Base-by-base conservation (phyloP, 2,329 filamentous ascomycete species). In the Xylariaceae sp. region DNA sequence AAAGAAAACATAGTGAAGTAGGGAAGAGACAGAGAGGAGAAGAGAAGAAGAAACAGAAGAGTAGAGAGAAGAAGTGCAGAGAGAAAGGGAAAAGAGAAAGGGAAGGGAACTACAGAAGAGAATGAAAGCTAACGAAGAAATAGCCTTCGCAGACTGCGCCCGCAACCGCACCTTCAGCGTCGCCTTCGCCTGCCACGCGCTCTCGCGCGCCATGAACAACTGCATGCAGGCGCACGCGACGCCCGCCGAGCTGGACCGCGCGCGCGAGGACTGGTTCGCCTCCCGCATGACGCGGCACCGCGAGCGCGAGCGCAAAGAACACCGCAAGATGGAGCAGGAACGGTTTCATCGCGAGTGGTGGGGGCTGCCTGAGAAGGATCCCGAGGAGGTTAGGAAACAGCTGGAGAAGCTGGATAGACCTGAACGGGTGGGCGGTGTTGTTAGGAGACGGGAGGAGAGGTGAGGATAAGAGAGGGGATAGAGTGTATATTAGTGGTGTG, bases 161-260 rank as follows among this genome's bases (percentile, higher is more conserved):
- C 82, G 88, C 53, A 87, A 88, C 71, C 89, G 90, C 65, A 97
- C 92, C 4, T 84, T 97, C 68, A 92, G 88, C 58, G 89, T 94
- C 60, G 88, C 92, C 10, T 97, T 94, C 80, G 83, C 86, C 56
- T 99, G 94, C 78, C 88, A 91, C 56, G 76, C 82, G 53, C 82
- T 92, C 71, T 88, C 92, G 69, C 86, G 88, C 63, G 80, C 82
- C 42, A 99, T 99, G 94, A 99, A 99, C 77, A 81, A 79, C 62
- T 99, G 94, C 78, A 97, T 99, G 92, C 81, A 92, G 67, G 75
- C 81, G 58, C 88, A 95, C 77, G 92, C 93, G 57, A 95, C 90
- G 64, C 89, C 87, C 64, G 85, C 83, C 57, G 90, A 95, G 73
- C 84, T 95, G 74, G 94, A 99, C 76, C 86, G 85, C 23, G 94